Base-by-base conservation (phyloP, 148 eudicot species). In the Camellia japonica region DNA sequence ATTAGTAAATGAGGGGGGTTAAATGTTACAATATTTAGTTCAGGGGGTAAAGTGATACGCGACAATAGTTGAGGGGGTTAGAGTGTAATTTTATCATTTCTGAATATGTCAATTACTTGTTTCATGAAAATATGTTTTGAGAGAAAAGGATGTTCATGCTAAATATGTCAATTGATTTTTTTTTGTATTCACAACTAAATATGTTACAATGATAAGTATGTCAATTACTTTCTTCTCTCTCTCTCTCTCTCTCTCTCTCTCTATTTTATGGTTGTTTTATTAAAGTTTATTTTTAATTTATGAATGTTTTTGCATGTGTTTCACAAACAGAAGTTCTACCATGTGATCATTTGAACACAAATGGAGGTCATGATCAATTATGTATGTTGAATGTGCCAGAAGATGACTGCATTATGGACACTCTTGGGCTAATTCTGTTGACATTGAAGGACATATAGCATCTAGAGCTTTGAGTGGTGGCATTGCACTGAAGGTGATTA, bases 381-480 rank as follows among this genome's bases (percentile, higher is more conserved):
- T 80, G 81, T 64, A 46, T 47, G 52, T 43, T 30, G 64, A 78
- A 43, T 59, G 78, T 68, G 68, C 59, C 79, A 75, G 92, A 84
- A 72, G 90, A 84, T 82, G 97, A 92, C 85, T 56, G 81, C 54
- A 69, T 97, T 65, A 80, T 83, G 85, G 98, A 97, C 84, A 97
- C 98, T 66, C 92, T 92, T 89, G 99, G 98, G 74, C 97, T 94
- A 71, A 88, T 97, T 97, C 98, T 84, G 82, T 97, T 56, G 99
- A 97, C 84, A 74, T 84, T 70, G 85, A 87, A 65, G 98, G 99
- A 71, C 82, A 84, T 46, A 84, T 97, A 76, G 99, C 95, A 79
- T 88, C 97, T 82, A 98, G 97, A 79, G 93, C 98, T 30, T 97
- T 98, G 77, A 97, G 99, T 83, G 99, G 99, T 82, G 99, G 99